Base-by-base conservation (phyloP, 139 green algal genomes). In the Coccomyxa sp. region DNA sequence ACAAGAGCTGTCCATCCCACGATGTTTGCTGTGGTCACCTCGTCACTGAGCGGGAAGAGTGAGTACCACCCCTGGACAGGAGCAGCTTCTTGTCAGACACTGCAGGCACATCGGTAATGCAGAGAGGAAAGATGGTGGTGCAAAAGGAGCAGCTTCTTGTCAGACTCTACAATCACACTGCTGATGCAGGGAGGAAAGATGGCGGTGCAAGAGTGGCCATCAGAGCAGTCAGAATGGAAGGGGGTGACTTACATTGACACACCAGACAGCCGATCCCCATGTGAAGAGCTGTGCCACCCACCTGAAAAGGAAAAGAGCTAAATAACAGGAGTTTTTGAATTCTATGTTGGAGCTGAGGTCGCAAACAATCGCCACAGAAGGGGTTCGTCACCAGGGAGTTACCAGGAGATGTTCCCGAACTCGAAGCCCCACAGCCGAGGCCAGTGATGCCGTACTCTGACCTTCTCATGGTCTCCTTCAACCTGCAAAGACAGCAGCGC, bases 331-430 rank as follows among this genome's bases (percentile, higher is more conserved):
- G 68, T 5, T 6, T n/a, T n/a, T n/a, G n/a, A n/a, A n/a, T n/a
- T n/a, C 31, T 6, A 72, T 72, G 14, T 39, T 72, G 31, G n/a
- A 10, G 6, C n/a, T 72, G 10, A 39, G 2, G 31, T 35, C 10
- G 24, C 31, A 35, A 7, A 36, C 68, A 10, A 36, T 22, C 2
- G 5, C 10, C 22, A 8, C 68, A 72, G 34, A 27, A 6, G 34
- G 14, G 1, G 24, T 39, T n/a, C n/a, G 29, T 2, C 2, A 10
- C 14, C 2, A 72, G 68, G 31, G 68, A 10, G 68, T 72, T 35
- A 72, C 68, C 68, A 72, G 5, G 68, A 72, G 68, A 72, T 72
- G 68, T 72, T 72, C n/a, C 68, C 68, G 2, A 35, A 72, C 4
- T 72, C 68, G 24, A n/a, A 72, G 31, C n/a, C 68, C 68, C 68